Conservation (phyloP, 495 filamentous ascomycete genomes). For the Podospora fimiseda region DNA sequence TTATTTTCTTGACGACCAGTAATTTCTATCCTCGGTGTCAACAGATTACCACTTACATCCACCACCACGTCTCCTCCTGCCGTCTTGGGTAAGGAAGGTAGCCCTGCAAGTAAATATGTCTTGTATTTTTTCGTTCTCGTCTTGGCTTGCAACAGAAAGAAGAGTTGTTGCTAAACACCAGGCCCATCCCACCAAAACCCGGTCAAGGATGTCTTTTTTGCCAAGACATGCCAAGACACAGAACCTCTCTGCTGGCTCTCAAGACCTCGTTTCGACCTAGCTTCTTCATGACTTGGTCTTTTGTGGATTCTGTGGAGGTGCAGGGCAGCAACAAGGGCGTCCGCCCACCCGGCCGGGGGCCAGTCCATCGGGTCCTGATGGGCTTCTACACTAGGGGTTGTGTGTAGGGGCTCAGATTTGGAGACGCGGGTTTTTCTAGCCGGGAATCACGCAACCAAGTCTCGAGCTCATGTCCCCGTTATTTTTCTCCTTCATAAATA, state of each 20-base stretch:
- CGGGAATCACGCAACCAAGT: constrained; percentile 13
- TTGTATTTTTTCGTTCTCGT: background rate
- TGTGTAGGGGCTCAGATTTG: constrained; percentile 10
- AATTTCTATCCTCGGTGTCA: background rate
- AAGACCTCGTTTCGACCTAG: constrained; percentile 21
- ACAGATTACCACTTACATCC: constrained; percentile 3
- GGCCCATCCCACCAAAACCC: background rate
- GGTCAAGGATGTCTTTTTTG: background rate
- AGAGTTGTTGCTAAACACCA: background rate
- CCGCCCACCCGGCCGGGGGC: constrained; percentile 19
- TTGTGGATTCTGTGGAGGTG: no score
- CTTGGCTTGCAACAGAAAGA: no score
- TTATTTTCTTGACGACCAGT: background rate
- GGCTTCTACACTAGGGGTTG: background rate
- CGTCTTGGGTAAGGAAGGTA: background rate
- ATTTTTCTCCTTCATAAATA: constrained; percentile 1
- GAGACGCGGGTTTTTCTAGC: constrained; percentile 6
- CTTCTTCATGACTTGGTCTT: background rate
- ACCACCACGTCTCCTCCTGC: background rate
- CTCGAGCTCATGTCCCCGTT: constrained; percentile 4
- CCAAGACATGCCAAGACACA: constrained; percentile 6
- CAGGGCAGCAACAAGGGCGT: constrained; percentile 23
- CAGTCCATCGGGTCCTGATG: constrained; percentile 22
- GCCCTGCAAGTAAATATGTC: no score
- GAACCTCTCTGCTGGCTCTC: background rate